Evolutionary conservation across 768 basidiomycete genomes (phyloP), one percentile per base, ranked within the genome.

Genomic region (Fibroporia radiculosa): DNA sequence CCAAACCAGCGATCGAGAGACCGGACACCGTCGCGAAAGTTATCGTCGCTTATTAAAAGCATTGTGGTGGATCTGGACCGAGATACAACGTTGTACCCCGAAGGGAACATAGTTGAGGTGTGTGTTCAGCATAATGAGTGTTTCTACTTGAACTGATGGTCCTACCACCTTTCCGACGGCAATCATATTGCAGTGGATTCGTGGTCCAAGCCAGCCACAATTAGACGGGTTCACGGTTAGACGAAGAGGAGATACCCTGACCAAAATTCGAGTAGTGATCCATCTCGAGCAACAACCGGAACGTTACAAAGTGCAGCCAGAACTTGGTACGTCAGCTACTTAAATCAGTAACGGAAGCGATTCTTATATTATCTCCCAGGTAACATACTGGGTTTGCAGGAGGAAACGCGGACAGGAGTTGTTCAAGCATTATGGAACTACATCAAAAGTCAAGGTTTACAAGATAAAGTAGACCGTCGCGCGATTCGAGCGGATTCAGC

Each of bases 31-130:
- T 74, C 69, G 44, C 80, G 82, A 20, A 92, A 91, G 58, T 92
- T 96, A 62, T 89, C 91, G 2, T 83, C 85, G 0, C 71, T 93
- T 53, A 73, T 96, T 44, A 88, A 88, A 59, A 72, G 80, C 23
- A 80, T 93, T 74, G 69, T 90, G 4, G 73, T 96, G 12, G 93
- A 97, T 54, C 67, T 95, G 26, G 93, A 95, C 54, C 77, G 89
- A 14, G 91, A 95, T 61, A 76, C 87, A 3, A 68, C 74, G 4
- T 61, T 87, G 35, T 93, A 87, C 58, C 76, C 86, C 1, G 90
- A 95, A 40, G 78, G 82, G 18, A 95, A 93, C 55, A 81, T 93
- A 13, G 80, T 95, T 27, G 93, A 96, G 78, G 93, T 92, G 50
- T 27, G 74, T 48, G 12, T n/a, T 4, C 29, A 46, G 12, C 25